Percentiles rank a stretch among this genome's conserved stretches.
Evolutionary conservation across 2,329 filamentous ascomycete species (phyloP).

Genomic region (Fusarium anguioides): DNA sequence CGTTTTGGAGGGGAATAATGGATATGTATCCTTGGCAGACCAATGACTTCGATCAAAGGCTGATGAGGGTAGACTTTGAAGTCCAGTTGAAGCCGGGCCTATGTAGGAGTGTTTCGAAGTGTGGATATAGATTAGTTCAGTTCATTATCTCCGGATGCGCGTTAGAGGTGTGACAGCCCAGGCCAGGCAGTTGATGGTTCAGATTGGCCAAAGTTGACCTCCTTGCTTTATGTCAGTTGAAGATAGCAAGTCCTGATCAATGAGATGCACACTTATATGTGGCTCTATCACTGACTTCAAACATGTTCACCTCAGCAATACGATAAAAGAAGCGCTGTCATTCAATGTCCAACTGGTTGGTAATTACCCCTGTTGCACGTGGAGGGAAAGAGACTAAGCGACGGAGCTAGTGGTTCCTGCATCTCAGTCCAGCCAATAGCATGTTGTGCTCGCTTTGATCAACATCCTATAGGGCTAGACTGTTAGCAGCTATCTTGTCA

Average conservation of each 20-base stretch:
- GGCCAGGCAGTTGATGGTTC: neutral
- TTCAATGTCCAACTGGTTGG: neutral
- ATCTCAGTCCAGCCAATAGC: constrained; percentile 15
- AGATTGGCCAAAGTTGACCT: neutral
- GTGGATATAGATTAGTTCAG: neutral
- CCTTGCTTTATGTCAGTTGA: no score
- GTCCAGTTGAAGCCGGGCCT: neutral
- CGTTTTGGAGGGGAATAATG: constrained; percentile 1
- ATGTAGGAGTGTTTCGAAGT: neutral
- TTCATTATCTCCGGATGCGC: constrained; percentile 2
- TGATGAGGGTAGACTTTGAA: neutral
- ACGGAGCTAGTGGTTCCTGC: constrained; percentile 26
- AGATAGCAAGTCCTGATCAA: neutral
- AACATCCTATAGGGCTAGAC: constrained; percentile 25
- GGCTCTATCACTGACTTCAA: neutral
- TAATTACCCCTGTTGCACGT: constrained; percentile 27
- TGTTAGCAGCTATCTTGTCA: constrained; percentile 7
- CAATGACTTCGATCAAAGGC: neutral
- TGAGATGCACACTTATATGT: neutral
- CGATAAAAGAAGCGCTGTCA: neutral
- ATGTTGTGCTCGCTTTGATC: constrained; percentile 2
- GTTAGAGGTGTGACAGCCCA: neutral
- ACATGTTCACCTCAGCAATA: neutral
- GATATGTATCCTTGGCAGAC: constrained; percentile 24
- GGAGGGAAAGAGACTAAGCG: constrained; percentile 14